Percentiles rank a stretch among this genome's conserved stretches.
Conservation (phyloP, 257 asterid genomes). For the Leonotis leonurus region DNA sequence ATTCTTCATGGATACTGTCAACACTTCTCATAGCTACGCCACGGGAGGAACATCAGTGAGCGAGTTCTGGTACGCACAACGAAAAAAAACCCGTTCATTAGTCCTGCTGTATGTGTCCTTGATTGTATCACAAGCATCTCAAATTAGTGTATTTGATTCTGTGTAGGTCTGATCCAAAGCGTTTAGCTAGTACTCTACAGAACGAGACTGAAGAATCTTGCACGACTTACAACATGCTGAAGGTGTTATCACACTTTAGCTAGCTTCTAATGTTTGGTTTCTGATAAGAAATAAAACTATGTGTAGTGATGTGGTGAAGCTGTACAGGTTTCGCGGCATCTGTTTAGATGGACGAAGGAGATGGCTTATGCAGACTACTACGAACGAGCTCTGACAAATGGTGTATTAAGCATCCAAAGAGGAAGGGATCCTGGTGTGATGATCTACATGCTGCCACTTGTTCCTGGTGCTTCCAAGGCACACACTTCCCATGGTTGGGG, state of each 20-base stretch:
- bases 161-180: slow-evolving; percentile 68
- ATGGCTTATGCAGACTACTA: slow-evolving; percentile 83
- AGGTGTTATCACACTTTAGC: slow-evolving; percentile 32
- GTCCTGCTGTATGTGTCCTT: not conserved
- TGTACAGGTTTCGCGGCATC: slow-evolving; percentile 69
- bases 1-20: slow-evolving; percentile 70
- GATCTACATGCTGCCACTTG: slow-evolving; percentile 89
- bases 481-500: slow-evolving; percentile 78
- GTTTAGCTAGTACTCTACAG: slow-evolving; percentile 47
- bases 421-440: slow-evolving; percentile 82
- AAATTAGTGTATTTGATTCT: not conserved
- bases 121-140: not conserved
- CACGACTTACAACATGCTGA: slow-evolving; percentile 91
- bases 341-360: slow-evolving; percentile 90
- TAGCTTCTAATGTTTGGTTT: not conserved
- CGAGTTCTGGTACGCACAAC: slow-evolving; percentile 60
- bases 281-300: not conserved
- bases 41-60: slow-evolving; percentile 85
- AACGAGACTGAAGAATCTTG: slow-evolving; percentile 86
- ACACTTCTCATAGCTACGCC: slow-evolving; percentile 84
- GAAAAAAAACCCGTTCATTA: not conserved
- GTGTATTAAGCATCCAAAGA: slow-evolving; percentile 84
- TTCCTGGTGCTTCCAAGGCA: slow-evolving; percentile 77
- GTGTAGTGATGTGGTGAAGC: not conserved
- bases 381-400: slow-evolving; percentile 83